These are phyloP conservation scores for Ganoderma sinense DNA, from an alignment of 1,284 basidiomycete genomes.

Conservation along the genomic window DNA sequence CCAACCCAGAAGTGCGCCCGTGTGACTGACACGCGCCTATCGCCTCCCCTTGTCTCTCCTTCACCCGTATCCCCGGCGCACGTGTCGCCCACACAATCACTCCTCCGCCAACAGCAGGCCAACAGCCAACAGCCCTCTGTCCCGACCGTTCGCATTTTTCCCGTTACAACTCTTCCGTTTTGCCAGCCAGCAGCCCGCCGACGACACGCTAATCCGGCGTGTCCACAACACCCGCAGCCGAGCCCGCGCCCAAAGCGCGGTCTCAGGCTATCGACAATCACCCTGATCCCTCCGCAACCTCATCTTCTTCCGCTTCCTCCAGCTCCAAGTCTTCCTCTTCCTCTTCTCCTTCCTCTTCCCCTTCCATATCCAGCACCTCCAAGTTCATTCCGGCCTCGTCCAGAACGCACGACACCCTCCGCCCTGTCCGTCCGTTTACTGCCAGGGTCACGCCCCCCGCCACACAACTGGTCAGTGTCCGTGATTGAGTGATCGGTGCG, in stretches of 20 bases:
- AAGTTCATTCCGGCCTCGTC: slow-evolving; percentile 64
- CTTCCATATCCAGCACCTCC: slow-evolving; percentile 83
- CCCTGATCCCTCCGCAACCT: slow-evolving; percentile 24
- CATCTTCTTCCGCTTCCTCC: slow-evolving; percentile 25
- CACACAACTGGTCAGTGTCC: slow-evolving; percentile 59
- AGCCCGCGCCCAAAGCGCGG: neutral
- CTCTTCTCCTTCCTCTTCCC: slow-evolving; percentile 68
- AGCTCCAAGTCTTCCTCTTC: slow-evolving; percentile 49
- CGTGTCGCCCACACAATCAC: slow-evolving; percentile 4
- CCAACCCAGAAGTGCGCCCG: neutral
- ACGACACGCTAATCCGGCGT: slow-evolving; percentile 4
- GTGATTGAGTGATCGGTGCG: slow-evolving; percentile 64
- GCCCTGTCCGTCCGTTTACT: slow-evolving; percentile 76
- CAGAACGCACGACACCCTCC: slow-evolving; percentile 78
- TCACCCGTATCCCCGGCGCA: slow-evolving; percentile 7
- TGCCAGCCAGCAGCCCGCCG: slow-evolving; percentile 1
- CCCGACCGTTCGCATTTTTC: neutral
- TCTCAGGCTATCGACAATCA: slow-evolving; percentile 14
- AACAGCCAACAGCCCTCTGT: neutral
- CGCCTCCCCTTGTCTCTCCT: neutral
- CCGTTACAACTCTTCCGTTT: neutral
- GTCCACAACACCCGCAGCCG: slow-evolving; percentile 8
- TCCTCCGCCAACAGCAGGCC: neutral
- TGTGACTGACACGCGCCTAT: slow-evolving; percentile 4
- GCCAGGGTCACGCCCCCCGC: slow-evolving; percentile 64